These are phyloP conservation scores for Alternaria sp. DNA, from an alignment of 2,329 filamentous ascomycete species.

Conservation along the genomic window DNA sequence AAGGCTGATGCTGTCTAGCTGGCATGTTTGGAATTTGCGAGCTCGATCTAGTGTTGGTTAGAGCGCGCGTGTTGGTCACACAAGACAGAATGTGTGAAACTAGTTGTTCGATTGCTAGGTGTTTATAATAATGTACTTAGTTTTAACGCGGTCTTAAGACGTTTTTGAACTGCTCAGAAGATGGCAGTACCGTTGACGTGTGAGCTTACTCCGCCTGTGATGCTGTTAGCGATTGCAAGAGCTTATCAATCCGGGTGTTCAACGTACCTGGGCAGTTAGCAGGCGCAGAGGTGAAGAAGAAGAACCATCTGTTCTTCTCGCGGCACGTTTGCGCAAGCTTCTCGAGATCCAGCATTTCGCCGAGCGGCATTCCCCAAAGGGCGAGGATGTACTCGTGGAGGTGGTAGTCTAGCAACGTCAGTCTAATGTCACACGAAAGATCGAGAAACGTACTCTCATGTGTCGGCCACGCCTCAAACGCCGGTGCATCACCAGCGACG, in stretches of 20 bases:
- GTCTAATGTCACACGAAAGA: background rate
- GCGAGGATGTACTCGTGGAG: conserved; percentile 49
- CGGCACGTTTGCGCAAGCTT: conserved; percentile 62
- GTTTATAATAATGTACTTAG: background rate
- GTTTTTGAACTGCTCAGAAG: conserved; percentile 15
- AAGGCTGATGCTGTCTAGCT: background rate
- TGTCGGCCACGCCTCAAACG: conserved; percentile 69
- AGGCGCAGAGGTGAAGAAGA: conserved; percentile 67
- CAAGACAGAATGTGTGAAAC: background rate
- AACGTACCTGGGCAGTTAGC: conserved; percentile 61
- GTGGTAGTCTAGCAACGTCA: conserved; percentile 32
- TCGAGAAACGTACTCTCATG: conserved; percentile 42
- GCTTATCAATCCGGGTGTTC: fast-evolving
- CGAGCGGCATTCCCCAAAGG: conserved; percentile 50
- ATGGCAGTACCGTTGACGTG: conserved; percentile 54
- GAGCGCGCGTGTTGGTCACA: background rate
- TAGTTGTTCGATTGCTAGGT: background rate
- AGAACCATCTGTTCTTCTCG: conserved; percentile 62
- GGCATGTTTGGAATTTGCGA: background rate
- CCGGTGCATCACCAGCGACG: conserved; percentile 67
- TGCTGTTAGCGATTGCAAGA: conserved; percentile 3
- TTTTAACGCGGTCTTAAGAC: background rate
- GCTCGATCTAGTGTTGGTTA: background rate
- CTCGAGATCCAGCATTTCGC: conserved; percentile 56
- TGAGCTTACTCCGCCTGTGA: conserved; percentile 49